Conservation (phyloP, 2,329 filamentous ascomycete genomes). For the Daldinia sp. region DNA sequence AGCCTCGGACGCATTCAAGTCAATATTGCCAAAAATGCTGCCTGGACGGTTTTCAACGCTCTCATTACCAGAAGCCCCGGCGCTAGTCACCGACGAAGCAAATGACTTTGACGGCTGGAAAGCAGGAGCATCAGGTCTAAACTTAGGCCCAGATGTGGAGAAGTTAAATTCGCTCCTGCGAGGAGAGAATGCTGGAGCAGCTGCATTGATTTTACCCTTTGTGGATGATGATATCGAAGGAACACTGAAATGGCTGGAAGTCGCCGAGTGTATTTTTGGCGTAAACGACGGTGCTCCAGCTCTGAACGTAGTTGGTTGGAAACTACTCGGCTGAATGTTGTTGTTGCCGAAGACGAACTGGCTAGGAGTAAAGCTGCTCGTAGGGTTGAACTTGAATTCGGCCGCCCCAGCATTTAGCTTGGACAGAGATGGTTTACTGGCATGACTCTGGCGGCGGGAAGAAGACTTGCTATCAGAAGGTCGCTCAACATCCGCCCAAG, state of each 20-base stretch:
- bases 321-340: slow-evolving; percentile 45
- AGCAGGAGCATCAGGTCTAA: slow-evolving; percentile 78
- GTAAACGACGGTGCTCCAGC: slow-evolving; percentile 46
- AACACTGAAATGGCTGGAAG: slow-evolving; percentile 53
- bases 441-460: slow-evolving; percentile 63
- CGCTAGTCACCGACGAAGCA: slow-evolving; percentile 58
- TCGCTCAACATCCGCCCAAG: slow-evolving; percentile 65
- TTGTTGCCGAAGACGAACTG: slow-evolving; percentile 60
- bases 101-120: slow-evolving; percentile 71
- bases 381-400: slow-evolving; percentile 81
- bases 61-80: slow-evolving; percentile 55
- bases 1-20: slow-evolving; percentile 67
- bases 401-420: slow-evolving; percentile 89
- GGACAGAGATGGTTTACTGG: slow-evolving; percentile 74
- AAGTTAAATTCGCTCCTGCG: slow-evolving; percentile 63
- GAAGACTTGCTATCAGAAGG: slow-evolving; percentile 48
- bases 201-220: slow-evolving; percentile 68
- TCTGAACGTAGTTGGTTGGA: slow-evolving; percentile 60
- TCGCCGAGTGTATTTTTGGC: slow-evolving; percentile 48
- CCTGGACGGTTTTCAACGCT: slow-evolving; percentile 51
- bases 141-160: slow-evolving; percentile 70
- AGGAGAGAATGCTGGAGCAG: slow-evolving; percentile 76
- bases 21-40: slow-evolving; percentile 76
- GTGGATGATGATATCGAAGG: slow-evolving; percentile 51
- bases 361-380: slow-evolving; percentile 59